phyloP scores from a whole-genome alignment of 2,329 filamentous ascomycete genomes.

The Microdochium bolleyi region DNA sequence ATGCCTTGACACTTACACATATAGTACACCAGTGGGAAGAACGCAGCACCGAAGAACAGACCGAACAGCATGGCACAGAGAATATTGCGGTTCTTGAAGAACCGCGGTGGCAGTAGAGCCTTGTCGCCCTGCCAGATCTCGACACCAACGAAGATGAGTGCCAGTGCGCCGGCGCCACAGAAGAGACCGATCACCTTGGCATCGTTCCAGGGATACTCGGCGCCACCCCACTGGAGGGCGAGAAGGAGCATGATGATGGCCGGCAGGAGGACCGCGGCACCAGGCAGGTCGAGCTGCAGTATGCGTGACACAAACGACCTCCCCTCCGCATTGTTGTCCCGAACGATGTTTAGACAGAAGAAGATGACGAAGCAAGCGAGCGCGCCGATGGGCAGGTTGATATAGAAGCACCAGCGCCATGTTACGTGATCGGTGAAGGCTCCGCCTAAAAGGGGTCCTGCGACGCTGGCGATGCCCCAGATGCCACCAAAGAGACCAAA shows the following conservation, averaged over 20 bases:
- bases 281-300: conserved; percentile 38
- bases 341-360: conserved; percentile 34
- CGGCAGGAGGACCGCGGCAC: conserved; percentile 41
- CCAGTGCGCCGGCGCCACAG: conserved; percentile 36
- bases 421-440: neutral
- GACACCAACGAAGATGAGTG: conserved; percentile 36
- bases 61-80: conserved; percentile 27
- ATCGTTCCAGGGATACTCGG: conserved; percentile 40
- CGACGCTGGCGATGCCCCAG: conserved; percentile 1
- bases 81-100: conserved; percentile 36
- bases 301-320: conserved; percentile 27
- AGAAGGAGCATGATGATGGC: conserved; percentile 44
- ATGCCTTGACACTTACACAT: conserved; percentile 28
- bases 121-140: conserved; percentile 36
- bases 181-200: conserved; percentile 42
- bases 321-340: conserved; percentile 20
- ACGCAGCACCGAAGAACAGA: conserved; percentile 39
- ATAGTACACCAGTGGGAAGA: conserved; percentile 47
- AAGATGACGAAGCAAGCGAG: conserved; percentile 39
- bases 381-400: conserved; percentile 31
- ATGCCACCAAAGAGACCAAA: neutral
- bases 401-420: neutral
- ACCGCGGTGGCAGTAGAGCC: conserved; percentile 38
- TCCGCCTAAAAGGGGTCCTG: neutral
- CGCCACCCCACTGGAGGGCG: conserved; percentile 49